Conservation (phyloP, 441 rosid genomes). For the Metrosideros polymorpha region DNA sequence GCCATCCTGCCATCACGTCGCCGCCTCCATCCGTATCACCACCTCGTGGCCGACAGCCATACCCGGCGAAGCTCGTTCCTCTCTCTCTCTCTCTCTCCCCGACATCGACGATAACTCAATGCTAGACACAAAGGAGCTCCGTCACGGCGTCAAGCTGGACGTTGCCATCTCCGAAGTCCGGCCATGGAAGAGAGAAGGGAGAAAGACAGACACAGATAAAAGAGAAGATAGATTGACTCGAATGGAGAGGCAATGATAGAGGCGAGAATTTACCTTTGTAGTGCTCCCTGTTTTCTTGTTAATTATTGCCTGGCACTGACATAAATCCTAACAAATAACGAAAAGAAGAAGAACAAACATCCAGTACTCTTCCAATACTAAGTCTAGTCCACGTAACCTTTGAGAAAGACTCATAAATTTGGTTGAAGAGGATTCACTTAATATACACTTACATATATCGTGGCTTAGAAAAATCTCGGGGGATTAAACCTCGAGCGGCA, state of each 20-base stretch:
- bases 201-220: not conserved
- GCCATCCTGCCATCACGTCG: not conserved
- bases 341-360: not conserved
- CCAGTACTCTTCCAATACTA: not conserved
- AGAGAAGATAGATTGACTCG: not conserved
- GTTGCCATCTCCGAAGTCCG: not conserved
- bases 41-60: not conserved
- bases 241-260: not conserved
- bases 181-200: not conserved
- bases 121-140: not conserved
- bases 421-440: not conserved
- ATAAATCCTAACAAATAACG: not conserved
- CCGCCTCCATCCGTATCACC: not conserved
- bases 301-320: not conserved
- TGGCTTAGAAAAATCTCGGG: not conserved
- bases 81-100: too few species aligned
- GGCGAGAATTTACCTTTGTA: not conserved
- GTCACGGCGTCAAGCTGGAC: not conserved
- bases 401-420: not conserved
- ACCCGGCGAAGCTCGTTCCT: not conserved
- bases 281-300: not conserved
- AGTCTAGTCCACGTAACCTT: not conserved
- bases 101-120: too few species aligned
- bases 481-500: not conserved
- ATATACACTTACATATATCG: not conserved